A percentile compares a stretch with the other conserved stretches of the same genome.
These are phyloP conservation scores for Pleurotus eryngii DNA, from an alignment of 768 basidiomycete genomes.

Conservation along the genomic window DNA sequence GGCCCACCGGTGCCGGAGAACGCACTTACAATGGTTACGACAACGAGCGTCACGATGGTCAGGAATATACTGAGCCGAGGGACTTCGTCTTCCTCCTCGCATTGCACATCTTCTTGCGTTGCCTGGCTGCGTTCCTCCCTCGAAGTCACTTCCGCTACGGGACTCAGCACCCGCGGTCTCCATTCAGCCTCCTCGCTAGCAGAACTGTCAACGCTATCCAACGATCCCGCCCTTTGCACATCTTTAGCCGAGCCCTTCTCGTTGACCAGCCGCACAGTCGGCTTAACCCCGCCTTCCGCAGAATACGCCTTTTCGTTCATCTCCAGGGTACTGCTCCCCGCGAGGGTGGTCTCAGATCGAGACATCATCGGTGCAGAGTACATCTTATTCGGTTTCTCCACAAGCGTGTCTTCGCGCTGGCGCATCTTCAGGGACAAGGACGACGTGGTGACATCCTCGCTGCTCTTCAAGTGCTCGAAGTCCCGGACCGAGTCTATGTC, in stretches of 20 bases:
- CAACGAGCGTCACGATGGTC: constrained; percentile 49
- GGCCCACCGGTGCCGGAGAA: background rate
- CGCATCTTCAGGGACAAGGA: background rate
- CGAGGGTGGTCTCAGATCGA: background rate
- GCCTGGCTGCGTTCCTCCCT: background rate
- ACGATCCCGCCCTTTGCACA: no score
- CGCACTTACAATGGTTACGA: constrained; percentile 59
- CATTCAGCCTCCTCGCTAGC: no score
- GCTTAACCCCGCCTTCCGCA: background rate
- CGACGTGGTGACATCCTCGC: background rate
- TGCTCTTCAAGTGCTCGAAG: background rate
- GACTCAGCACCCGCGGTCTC: background rate
- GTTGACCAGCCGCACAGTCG: constrained; percentile 14
- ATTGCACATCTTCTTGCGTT: background rate
- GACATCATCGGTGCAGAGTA: constrained; percentile 1
- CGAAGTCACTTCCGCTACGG: background rate
- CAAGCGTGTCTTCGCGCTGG: constrained; percentile 18
- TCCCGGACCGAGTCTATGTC: background rate
- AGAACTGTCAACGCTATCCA: no score
- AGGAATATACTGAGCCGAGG: constrained; percentile 60
- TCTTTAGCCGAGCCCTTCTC: background rate
- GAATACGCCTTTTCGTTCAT: constrained; percentile 1
- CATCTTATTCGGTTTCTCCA: background rate
- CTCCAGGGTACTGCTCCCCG: background rate
- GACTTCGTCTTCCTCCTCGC: constrained; percentile 15